Conservation (phyloP, 441 rosid genomes). For the Adansonia gregorii region DNA sequence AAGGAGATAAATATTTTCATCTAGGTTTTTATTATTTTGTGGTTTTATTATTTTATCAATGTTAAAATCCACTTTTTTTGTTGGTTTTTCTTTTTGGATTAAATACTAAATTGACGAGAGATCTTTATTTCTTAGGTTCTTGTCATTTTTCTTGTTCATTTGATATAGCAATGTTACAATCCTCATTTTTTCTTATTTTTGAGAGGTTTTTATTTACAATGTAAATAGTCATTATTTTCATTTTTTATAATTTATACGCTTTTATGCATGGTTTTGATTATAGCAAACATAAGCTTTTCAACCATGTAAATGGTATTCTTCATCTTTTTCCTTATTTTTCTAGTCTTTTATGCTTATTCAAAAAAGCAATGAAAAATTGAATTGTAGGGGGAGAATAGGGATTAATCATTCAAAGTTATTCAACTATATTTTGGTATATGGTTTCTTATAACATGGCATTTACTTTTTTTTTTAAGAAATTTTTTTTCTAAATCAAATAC, state of each 20-base stretch:
- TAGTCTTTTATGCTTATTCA: not conserved
- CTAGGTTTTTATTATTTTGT: not conserved
- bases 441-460: not conserved
- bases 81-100: not conserved
- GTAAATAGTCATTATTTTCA: not conserved
- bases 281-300: not conserved
- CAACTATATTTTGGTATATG: not conserved
- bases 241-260: not conserved
- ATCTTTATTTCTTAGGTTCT: not conserved
- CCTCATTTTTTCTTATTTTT: not conserved
- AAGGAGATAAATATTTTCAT: not conserved
- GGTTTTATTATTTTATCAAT: not conserved
- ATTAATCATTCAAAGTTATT: not conserved
- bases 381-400: not conserved
- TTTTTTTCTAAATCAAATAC: not conserved
- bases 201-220: conserved; percentile 9
- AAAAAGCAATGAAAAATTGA: not conserved
- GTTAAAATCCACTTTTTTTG: not conserved
- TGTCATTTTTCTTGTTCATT: conserved; percentile 10
- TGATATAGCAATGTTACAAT: not conserved
- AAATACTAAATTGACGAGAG: not conserved
- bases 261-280: not conserved
- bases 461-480: not conserved
- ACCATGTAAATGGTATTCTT: not conserved
- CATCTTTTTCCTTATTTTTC: not conserved